Base-by-base conservation (phyloP, 2,329 filamentous ascomycete genomes). In the Ophiostoma quercus region DNA sequence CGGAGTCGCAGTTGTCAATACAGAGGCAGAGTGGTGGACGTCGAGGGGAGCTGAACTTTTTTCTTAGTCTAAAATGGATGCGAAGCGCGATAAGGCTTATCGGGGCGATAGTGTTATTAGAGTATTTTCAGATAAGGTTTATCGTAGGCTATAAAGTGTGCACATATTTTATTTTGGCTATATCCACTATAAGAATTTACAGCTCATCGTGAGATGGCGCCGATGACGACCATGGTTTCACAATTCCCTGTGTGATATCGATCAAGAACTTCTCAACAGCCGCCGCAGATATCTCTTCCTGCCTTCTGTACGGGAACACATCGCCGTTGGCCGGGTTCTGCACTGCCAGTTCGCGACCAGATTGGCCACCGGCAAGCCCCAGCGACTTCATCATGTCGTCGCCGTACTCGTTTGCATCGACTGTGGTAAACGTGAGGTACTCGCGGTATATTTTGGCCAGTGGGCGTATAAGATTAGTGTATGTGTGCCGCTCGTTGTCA, bases 351-450 rank as follows among this genome's bases (percentile, higher is more conserved):
- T 25, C 11, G 25, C 11, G 25, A 14, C 54, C 82, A 72, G 1
- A 47, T 16, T 19, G 25, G 25, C 57, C 57, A 8, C 12, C 25
- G 2, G 57, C 14, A 32, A 62, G 25, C 12, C 83, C 83, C 67
- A 84, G 74, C 51, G 77, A 76, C 8, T 73, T 71, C 1, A 78
- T 74, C 74, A 84, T 81, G 32, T 83, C 80, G 3, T 83, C 80
- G 3, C 77, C 78, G 72, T 84, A 84, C 71, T 84, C 82, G 39
- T 73, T 70, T 0, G 77, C 76, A 70, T 85, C 81, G 1, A 84
- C 80, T 0, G 81, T 84, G 3, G 82, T 80, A 71, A 85, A 85
- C 69, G 75, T 77, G 14, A 85, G 77, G 70, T 83, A 84, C 14
- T 84, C 82, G 69, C 76, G 72, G 74, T 82, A 84, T 72, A 79